Base-by-base conservation (phyloP, 208 protist species). In the Acanthamoeba culbertsoni region DNA sequence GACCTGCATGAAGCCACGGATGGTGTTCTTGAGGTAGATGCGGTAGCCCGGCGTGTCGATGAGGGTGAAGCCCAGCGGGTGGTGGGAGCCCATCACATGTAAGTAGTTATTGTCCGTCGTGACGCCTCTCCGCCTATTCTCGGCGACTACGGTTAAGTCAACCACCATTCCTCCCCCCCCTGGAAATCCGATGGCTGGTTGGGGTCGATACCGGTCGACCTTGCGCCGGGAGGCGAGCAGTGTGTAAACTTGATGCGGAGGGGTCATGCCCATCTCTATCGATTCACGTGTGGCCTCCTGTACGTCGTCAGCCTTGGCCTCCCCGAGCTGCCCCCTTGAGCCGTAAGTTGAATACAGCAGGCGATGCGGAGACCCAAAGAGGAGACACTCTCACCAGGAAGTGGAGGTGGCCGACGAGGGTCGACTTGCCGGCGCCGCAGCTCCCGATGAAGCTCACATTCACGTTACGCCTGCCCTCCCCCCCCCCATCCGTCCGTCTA, bases 71-170 rank as follows among this genome's bases (percentile, higher is more conserved):
- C 68, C 68, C 6, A 48, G 5, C 35, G 68, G 68, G 26, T 79
- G 68, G 68, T 26, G 3, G 6, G 68, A 79, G 18, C 40, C 68
- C 37, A 79, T 20, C 68, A 48, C 68, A 28, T 79, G 68, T 2
- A 79, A 42, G 23, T 79, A 79, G 42, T 79, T 79, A 42, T 79
- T 79, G 68, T 79, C 68, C 40, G 68, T n/a, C 40, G 68, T 79
- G 40, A 48, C 7, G 35, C 68, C 68, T 20, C 12, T 3, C n/a
- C 48, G 26, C 3, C 65, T 75, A 35, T 35, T 12, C 31, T 37
- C 16, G 23, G 12, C 16, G 7, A 68, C 12, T 68, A 28, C 12
- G 59, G 7, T 7, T 26, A 28, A 28, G 16, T 26, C 12, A 7
- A 68, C n/a, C 8, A 68, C 59, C 28, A 10, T n/a, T 8, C 14